A percentile compares a stretch with the other conserved stretches of the same genome.
phyloP scores from a whole-genome alignment of 805 yeast genomes.

The Scheffersomyces ergatensis region DNA sequence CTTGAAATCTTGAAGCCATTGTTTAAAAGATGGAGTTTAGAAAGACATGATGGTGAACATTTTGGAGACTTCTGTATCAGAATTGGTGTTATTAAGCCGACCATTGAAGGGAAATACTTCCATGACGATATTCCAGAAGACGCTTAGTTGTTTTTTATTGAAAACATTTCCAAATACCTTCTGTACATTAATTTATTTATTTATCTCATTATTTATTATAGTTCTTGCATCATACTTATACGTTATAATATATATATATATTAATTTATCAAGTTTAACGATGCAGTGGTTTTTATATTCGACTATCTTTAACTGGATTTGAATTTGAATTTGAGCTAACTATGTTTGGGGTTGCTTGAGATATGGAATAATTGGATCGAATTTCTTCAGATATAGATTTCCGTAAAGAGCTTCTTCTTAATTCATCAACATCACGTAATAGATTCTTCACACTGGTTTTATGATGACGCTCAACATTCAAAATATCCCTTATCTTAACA shows the following conservation, averaged over 20 bases:
- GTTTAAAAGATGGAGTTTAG: conserved; percentile 92
- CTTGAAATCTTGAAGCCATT: conserved; percentile 73
- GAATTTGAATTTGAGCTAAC: no score
- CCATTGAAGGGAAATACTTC: conserved; percentile 88
- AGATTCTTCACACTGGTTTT: conserved; percentile 28
- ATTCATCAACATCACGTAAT: conserved; percentile 18
- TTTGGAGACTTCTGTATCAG: conserved; percentile 93
- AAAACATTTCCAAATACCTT: no score
- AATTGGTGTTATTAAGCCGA: conserved; percentile 82
- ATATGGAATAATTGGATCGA: neutral
- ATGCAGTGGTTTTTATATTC: neutral
- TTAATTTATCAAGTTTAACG: conserved; percentile 1
- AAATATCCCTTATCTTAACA: conserved; percentile 41
- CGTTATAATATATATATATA: neutral
- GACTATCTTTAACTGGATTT: no score
- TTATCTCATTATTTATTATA: neutral
- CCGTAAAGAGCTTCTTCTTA: neutral
- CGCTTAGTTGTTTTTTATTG: conserved; percentile 37
- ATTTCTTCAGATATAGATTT: neutral
- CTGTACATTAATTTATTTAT: conserved; percentile 1
- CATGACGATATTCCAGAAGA: conserved; percentile 91
- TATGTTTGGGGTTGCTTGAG: no score
- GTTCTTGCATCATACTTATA: neutral
- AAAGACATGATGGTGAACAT: conserved; percentile 87
- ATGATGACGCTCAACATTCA: conserved; percentile 44